Evolutionary conservation across 345 rosid species (phyloP), one percentile per base, ranked within the genome.

Genomic region (Camelina hispida): DNA sequence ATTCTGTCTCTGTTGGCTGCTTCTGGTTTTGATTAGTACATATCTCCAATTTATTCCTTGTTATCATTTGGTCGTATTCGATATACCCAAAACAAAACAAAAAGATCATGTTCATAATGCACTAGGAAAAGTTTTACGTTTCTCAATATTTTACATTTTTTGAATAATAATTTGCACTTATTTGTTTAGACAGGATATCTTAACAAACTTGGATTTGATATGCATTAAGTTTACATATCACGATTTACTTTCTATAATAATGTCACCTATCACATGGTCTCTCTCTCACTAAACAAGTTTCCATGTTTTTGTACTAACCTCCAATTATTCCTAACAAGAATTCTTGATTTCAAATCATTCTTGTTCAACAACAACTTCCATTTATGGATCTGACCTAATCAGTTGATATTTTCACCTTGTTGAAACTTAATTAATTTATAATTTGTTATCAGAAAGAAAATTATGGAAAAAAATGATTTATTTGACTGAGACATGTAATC

Each of bases 201-300:
- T 44, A 74, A 35, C 78, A 16, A 59, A 8, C 61, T 44, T 73
- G 65, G 60, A 74, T 74, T 74, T 74, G 72, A 74, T 66, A 37
- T 51, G 52, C 50, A 23, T 56, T 56, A 66, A 37, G 52, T 66
- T 57, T 9, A 37, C 15, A n/a, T 66, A 74, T 48, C 32, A 43
- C 37, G 47, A 65, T 55, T 28, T 65, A 11, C 20, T 23, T 23
- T 56, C 18, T 22, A 74, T 66, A 57, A 74, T 66, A 43, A n/a
- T 73, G 57, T 44, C 65, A 64, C 16, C 18, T 18, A 73, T 63
- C 70, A 64, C 64, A 54, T 64, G 70, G 28, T 64, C 77, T 54
- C 61, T 47, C 25, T 58, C 56, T 54, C 44, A 44, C 54, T 64
- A 43, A 53, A 63, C 64, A 73, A 55, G 71, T 55, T 48, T 55